A percentile compares a stretch with the other conserved stretches of the same genome.
These are phyloP conservation scores for Jacaranda copaia DNA, from an alignment of 257 asterid species.

Conservation along the genomic window DNA sequence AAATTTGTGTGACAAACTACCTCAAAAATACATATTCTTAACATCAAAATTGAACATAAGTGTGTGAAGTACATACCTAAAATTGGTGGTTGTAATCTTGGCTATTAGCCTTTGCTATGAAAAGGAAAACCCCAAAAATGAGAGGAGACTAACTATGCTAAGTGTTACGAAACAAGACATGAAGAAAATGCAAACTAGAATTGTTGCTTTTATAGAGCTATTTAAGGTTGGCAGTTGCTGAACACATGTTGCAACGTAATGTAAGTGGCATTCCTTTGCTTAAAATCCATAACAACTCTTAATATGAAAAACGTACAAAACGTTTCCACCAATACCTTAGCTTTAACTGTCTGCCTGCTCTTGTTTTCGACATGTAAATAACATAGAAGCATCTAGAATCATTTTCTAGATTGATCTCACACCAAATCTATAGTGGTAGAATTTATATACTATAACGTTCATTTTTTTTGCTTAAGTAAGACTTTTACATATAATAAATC, in stretches of 20 bases:
- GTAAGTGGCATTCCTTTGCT: conserved; percentile 37
- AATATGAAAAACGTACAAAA: not conserved
- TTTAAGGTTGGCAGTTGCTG: not conserved
- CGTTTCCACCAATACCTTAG: not conserved
- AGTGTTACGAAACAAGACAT: not conserved
- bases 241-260: not conserved
- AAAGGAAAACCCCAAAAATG: not conserved
- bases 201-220: conserved; percentile 26
- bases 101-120: not conserved
- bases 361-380: not conserved
- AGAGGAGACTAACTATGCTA: not conserved
- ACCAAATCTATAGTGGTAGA: not conserved
- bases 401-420: not conserved
- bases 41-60: too few species aligned
- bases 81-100: not conserved
- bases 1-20: too few species aligned
- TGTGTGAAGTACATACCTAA: conserved; percentile 10
- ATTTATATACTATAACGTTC: too few species aligned
- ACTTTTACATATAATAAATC: too few species aligned
- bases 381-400: not conserved
- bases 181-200: not conserved
- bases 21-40: too few species aligned
- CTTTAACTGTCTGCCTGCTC: not conserved
- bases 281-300: conserved; percentile 19
- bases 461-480: too few species aligned